These are phyloP conservation scores for Acacia melanoxylon DNA, from an alignment of 306 rosid species.

Conservation along the genomic window DNA sequence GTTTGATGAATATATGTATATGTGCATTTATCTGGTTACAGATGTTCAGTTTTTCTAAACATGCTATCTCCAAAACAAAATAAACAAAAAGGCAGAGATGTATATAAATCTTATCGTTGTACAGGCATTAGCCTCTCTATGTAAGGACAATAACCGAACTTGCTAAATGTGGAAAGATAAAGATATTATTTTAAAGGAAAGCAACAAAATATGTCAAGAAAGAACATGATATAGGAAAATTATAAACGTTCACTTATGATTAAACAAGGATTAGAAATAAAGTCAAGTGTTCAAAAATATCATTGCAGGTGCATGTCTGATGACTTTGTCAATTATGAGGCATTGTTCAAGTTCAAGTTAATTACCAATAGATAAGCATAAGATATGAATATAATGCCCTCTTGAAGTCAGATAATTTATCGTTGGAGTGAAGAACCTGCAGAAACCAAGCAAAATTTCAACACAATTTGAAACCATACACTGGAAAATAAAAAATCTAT, in stretches of 20 bases:
- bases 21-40: not conserved
- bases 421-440: conserved; percentile 94
- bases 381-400: conserved; percentile 69
- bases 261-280: not conserved
- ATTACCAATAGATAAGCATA: conserved; percentile 84
- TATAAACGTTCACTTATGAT: not conserved
- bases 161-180: conserved; percentile 27
- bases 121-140: not conserved
- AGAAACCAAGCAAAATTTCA: conserved; percentile 34
- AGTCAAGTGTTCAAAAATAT: not conserved
- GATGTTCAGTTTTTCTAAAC: not conserved
- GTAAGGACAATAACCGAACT: not conserved
- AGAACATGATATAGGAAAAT: not conserved
- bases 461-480: conserved; percentile 17
- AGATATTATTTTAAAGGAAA: conserved; percentile 16
- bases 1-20: conserved; percentile 7
- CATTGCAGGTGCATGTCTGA: conserved; percentile 5
- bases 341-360: conserved; percentile 30
- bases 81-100: conserved; percentile 16
- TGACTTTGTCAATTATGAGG: conserved; percentile 11
- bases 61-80: conserved; percentile 13
- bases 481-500: conserved; percentile 1
- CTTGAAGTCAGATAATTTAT: conserved; percentile 71
- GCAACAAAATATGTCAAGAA: conserved; percentile 1
- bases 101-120: not conserved